Evolutionary conservation across 1,284 basidiomycete species (phyloP).

Genomic region (Rhodotorula sp.): DNA sequence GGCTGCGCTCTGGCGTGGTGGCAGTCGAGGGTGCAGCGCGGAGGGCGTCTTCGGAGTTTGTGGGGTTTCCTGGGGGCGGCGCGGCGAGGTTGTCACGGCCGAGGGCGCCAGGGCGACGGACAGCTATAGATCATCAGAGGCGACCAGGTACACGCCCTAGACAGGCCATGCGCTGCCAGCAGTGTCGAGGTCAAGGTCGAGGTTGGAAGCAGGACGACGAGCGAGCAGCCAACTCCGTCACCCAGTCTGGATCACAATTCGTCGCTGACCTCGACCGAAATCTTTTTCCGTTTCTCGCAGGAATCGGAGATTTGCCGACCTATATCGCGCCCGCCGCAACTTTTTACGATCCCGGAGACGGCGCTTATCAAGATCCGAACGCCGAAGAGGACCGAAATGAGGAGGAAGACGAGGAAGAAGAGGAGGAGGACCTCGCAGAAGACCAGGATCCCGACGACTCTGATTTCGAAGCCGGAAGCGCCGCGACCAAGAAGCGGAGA

Average conservation of each 20-base stretch:
- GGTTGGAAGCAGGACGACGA: not conserved
- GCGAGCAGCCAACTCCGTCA: not conserved
- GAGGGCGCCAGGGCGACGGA: no score
- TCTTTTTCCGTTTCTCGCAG: not conserved
- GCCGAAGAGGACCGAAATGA: conserved; percentile 12
- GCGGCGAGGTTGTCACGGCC: no score
- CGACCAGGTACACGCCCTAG: no score
- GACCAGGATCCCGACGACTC: conserved; percentile 9
- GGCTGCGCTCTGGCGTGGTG: no score
- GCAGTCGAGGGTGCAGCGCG: no score
- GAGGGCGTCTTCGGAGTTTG: no score
- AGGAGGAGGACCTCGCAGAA: conserved; percentile 21
- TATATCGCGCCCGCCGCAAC: not conserved
- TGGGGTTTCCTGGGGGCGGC: no score
- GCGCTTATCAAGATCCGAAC: conserved; percentile 17
- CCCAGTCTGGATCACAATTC: not conserved
- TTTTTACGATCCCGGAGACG: conserved; percentile 3
- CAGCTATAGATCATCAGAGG: no score
- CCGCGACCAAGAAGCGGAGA: conserved; percentile 4
- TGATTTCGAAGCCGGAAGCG: conserved; percentile 9
- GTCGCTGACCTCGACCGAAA: not conserved
- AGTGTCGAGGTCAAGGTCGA: not conserved
- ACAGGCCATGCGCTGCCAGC: not conserved
- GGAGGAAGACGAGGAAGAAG: conserved; percentile 24
- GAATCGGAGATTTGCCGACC: not conserved